Evolutionary conservation across 2,329 filamentous ascomycete genomes (phyloP), one percentile per base, ranked within the genome.

Genomic region (Hymenoscyphus scutula): DNA sequence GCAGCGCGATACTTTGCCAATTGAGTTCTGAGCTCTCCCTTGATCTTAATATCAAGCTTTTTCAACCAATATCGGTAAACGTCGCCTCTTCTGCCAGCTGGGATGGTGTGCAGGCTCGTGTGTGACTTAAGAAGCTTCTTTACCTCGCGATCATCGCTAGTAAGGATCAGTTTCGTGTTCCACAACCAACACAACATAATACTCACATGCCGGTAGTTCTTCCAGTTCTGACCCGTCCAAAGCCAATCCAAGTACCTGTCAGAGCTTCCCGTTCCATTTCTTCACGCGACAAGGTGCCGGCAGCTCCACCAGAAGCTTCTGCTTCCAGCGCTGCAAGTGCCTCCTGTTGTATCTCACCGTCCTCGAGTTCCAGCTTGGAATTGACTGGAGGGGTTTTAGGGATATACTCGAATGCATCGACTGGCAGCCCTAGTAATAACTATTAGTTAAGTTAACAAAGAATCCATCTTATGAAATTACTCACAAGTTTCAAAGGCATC

Each of bases 1-100:
- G 58, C 51, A 27, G 53, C 45, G 41, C 71, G 59, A 32, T 74
- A 74, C 5, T 67, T 57, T 7, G 27, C 34, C 8, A 73, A 27
- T 30, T 56, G 48, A 13, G 27, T 38, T 30, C 60, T 60, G 11
- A 74, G 60, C 8, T 66, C 64, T 25, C 34, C 34, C 25, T 65
- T 58, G 7, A 71, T 62, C n/a, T 61, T 61, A 1, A 38, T 62
- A 51, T 72, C 65, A 13, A 74, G 56, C 25, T 67, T 56, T 13
- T 64, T 63, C 56, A 74, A 69, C 55, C 70, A 70, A 29, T 70
- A 71, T 32, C 70, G 67, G 64, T 75, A 75, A n/a, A 72, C 53
- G 17, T 68, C 61, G 4, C 73, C 74, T 8, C 74, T 68, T 25
- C 65, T 30, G 23, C 53, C 58, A 1, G 61, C 25, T 19, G 67